Evolutionary conservation across 139 green algal species (phyloP), one percentile per base, ranked within the genome.

Genomic region (Coelastrella sp.): DNA sequence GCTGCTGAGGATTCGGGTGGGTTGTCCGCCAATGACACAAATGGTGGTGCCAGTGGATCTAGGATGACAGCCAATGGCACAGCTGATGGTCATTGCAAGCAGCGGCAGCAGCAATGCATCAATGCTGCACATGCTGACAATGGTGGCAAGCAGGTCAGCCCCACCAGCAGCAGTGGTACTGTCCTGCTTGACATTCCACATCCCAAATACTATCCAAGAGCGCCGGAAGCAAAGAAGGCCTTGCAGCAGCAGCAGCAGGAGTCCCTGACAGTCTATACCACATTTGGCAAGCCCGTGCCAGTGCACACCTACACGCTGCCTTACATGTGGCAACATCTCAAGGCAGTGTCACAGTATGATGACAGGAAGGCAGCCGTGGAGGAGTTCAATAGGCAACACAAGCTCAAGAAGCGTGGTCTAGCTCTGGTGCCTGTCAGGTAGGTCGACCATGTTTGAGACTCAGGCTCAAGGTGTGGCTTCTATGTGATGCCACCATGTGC

Each of bases 261-360:
- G 54, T 22, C 16, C 61, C 8, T 7, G 58, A 13, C 22, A 14
- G 20, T 90, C 73, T 19, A 56, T 73, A 83, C 71, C 10, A 60
- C 16, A 14, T 23, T 82, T 22, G 71, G 54, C 22, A 73, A 79
- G 73, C 73, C 73, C 19, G 54, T 90, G 3, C 20, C 22, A 14
- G 73, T 90, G 85, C 47, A 80, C 56, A 75, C 78, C 23, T 90
- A 90, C 85, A 90, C 85, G 13, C 85, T 90, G 85, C 85, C 85
- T 7, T 90, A 75, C 59, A 90, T 90, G 85, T 90, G 85, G 85
- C 85, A 83, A 47, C 32, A 80, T 8, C 61, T 90, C 57, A 11
- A 88, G 73, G 19, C 23, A 57, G 5, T n/a, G 13, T 71, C 19
- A 5, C 16, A 64, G 17, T 89, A 89, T 57, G 8, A 19, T 5